phyloP scores from a whole-genome alignment of 2,329 filamentous ascomycete species.

The Ophiostoma angusticollis region DNA sequence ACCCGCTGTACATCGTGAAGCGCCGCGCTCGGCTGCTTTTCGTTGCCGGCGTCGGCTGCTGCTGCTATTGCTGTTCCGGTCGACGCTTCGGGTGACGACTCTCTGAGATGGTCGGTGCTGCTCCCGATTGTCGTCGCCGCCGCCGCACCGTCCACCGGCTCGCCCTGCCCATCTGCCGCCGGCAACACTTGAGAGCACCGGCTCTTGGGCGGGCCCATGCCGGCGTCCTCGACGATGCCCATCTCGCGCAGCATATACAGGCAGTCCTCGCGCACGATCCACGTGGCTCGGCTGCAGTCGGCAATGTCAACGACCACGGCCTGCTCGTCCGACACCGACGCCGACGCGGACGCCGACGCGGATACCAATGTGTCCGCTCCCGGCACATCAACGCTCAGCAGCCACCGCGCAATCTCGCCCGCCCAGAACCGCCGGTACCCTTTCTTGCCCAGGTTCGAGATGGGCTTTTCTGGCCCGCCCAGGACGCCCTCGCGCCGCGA shows the following conservation, averaged over 20 bases:
- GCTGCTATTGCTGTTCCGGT: slow-evolving; percentile 13
- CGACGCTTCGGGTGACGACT: no score
- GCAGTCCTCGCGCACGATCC: slow-evolving; percentile 77
- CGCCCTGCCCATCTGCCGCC: neutral
- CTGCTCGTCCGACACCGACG: slow-evolving; percentile 3
- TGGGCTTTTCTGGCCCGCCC: slow-evolving; percentile 86
- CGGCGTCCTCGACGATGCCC: slow-evolving; percentile 52
- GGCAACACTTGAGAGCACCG: slow-evolving; percentile 5
- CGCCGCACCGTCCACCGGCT: neutral
- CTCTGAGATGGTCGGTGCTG: no score
- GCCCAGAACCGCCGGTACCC: slow-evolving; percentile 83
- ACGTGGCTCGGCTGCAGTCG: slow-evolving; percentile 63
- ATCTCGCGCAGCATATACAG: slow-evolving; percentile 67
- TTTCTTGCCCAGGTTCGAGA: slow-evolving; percentile 70
- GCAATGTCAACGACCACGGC: slow-evolving; percentile 51
- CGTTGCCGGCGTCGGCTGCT: slow-evolving; percentile 2
- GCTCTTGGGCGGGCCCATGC: slow-evolving; percentile 27
- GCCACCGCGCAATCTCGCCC: slow-evolving; percentile 64
- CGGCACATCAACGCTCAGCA: slow-evolving; percentile 34
- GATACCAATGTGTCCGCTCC: slow-evolving; percentile 12
- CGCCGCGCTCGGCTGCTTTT: slow-evolving; percentile 10
- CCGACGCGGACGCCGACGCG: neutral
- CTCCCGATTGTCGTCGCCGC: slow-evolving; percentile 9
- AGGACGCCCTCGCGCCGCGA: slow-evolving; percentile 70
- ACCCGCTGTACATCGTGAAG: slow-evolving; percentile 31